Evolutionary conservation across 2,329 filamentous ascomycete genomes (phyloP), one percentile per base, ranked within the genome.

Genomic region (Aspergillus sojae): DNA sequence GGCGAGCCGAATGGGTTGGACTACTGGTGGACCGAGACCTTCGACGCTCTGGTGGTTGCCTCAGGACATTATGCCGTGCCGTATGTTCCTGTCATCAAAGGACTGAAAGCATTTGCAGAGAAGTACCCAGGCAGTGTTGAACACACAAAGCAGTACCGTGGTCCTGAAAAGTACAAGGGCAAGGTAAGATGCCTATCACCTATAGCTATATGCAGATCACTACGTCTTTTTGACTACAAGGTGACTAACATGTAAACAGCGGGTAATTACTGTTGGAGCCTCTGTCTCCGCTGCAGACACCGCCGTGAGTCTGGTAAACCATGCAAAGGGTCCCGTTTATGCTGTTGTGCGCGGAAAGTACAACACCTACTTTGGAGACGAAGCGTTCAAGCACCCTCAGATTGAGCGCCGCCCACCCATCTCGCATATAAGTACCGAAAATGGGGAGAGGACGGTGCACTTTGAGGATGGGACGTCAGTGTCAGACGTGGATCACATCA

Each of bases 281-380:
- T 89, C 86, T 0, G 87, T 90, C 3, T 90, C 88, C 0, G 88
- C 85, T 0, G 84, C 86, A 32, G 89, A 91, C 68, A 88, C 88
- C 14, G 82, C 84, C 1, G 82, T 84, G 61, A 84, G 86, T 58
- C 77, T 88, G 2, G 74, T 82, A 16, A 76, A 78, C 14, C 75
- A 79, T 0, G 82, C 82, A 0, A 71, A 82, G 48, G 68, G 74
- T 0, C 86, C 85, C 0, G 77, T 88, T 5, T 80, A 85, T 63
- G 81, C 84, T 19, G 83, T 88, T 28, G 80, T 87, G 7, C 79
- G 85, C 12, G 82, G 82, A n/a, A 82, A 73, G 63, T 81, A 84
- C 36, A 82, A 83, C 64, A 75, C 79, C 9, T 88, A 86, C 71
- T 89, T 89, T 61, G 86, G 84, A 48, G 85, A 85, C 62, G 80